Evolutionary conservation across 208 protist genomes (phyloP).

Genomic region (Wallacemonas sp.): DNA sequence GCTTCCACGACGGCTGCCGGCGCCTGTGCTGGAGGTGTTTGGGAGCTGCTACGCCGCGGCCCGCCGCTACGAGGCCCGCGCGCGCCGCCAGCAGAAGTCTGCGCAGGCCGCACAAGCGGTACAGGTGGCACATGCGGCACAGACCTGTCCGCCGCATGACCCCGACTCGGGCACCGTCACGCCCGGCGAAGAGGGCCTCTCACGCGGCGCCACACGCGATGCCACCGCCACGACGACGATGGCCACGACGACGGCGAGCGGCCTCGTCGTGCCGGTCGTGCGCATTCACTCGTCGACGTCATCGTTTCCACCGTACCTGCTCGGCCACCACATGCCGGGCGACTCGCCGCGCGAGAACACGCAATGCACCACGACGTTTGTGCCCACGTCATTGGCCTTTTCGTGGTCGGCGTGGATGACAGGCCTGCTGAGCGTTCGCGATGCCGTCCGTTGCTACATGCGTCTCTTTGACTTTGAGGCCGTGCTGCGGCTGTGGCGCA

Average conservation of each 20-base stretch:
- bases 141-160: not conserved
- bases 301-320: too few species aligned
- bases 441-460: conserved; percentile 81
- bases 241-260: too few species aligned
- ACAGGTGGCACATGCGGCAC: too few species aligned
- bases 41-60: conserved; percentile 49
- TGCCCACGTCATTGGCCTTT: not conserved
- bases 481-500: conserved; percentile 68
- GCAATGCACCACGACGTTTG: too few species aligned
- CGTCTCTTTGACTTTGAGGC: conserved; percentile 66
- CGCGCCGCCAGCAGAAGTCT: conserved; percentile 17
- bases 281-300: too few species aligned
- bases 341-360: too few species aligned
- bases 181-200: not conserved
- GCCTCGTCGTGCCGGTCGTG: not conserved
- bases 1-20: conserved; percentile 1
- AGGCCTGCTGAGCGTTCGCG: conserved; percentile 22
- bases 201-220: not conserved
- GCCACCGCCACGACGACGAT: too few species aligned
- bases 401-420: not conserved
- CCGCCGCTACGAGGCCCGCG: conserved; percentile 28
- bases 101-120: not conserved
- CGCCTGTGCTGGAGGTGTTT: conserved; percentile 46
- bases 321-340: too few species aligned
- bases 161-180: not conserved